Percentiles rank a stretch among this genome's conserved stretches.
Evolutionary conservation across 768 basidiomycete species (phyloP).

Genomic region (Xanthoconium purpureum): DNA sequence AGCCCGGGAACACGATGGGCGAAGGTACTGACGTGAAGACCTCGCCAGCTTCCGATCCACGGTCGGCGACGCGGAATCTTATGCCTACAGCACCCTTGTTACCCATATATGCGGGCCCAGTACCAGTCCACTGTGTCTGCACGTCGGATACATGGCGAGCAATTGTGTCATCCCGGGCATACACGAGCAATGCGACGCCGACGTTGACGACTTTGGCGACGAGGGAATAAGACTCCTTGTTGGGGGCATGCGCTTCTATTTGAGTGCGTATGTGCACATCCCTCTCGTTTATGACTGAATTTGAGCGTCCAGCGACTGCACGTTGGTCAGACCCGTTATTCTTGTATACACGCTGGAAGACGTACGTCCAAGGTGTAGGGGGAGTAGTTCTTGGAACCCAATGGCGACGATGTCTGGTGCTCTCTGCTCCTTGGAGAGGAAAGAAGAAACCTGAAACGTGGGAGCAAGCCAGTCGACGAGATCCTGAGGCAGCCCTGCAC

Average conservation of each 20-base stretch:
- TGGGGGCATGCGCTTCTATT: constrained; percentile 67
- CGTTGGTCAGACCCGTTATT: neutral
- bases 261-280: constrained; percentile 71
- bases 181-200: constrained; percentile 85
- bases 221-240: constrained; percentile 72
- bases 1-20: neutral
- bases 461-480: constrained; percentile 91
- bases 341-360: constrained; percentile 17
- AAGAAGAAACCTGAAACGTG: constrained; percentile 69
- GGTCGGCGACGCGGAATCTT: constrained; percentile 67
- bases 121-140: constrained; percentile 74
- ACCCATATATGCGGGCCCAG: constrained; percentile 74
- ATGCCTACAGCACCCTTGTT: constrained; percentile 95
- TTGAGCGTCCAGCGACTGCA: constrained; percentile 76
- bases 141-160: constrained; percentile 61
- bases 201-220: constrained; percentile 81
- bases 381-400: constrained; percentile 91
- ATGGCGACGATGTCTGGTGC: constrained; percentile 88
- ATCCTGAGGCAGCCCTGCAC: constrained; percentile 71
- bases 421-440: constrained; percentile 58
- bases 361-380: constrained; percentile 82
- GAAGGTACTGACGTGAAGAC: constrained; percentile 70
- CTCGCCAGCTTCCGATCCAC: constrained; percentile 61
- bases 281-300: constrained; percentile 62
- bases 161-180: constrained; percentile 69